Evolutionary conservation across 2,329 filamentous ascomycete species (phyloP).

Genomic region (Curvularia sp.): DNA sequence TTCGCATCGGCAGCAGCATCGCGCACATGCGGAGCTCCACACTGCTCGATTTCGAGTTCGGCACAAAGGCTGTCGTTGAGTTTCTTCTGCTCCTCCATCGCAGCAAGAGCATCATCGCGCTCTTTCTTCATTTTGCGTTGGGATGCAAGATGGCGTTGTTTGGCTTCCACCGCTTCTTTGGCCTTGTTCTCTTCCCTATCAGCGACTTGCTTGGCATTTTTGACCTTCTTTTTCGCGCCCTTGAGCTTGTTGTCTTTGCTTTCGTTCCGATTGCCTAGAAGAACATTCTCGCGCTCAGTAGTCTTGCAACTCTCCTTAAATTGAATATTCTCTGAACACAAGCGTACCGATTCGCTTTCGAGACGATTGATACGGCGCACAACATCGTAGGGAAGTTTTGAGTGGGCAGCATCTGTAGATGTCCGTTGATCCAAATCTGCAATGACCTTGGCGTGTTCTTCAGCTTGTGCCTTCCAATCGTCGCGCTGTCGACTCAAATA

Average conservation of each 20-base stretch:
- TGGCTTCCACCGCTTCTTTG: slow-evolving; percentile 23
- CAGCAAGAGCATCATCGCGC: slow-evolving; percentile 23
- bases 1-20: slow-evolving; percentile 16
- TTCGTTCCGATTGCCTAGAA: slow-evolving; percentile 16
- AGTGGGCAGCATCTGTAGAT: background rate
- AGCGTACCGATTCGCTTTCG: slow-evolving; percentile 18
- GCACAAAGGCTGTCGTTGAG: slow-evolving; percentile 19
- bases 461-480: slow-evolving; percentile 8
- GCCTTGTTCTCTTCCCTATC: slow-evolving; percentile 28
- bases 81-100: slow-evolving; percentile 19
- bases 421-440: slow-evolving; percentile 11
- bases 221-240: slow-evolving; percentile 28
- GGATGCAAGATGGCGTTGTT: slow-evolving; percentile 18
- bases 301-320: slow-evolving; percentile 18
- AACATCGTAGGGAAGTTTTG: slow-evolving; percentile 9
- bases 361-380: slow-evolving; percentile 20
- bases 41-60: slow-evolving; percentile 23
- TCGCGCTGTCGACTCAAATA: slow-evolving; percentile 14
- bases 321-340: slow-evolving; percentile 17
- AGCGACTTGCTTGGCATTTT: slow-evolving; percentile 26
- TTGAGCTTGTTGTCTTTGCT: slow-evolving; percentile 24
- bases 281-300: slow-evolving; percentile 16
- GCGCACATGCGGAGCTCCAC: slow-evolving; percentile 24
- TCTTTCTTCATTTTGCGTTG: slow-evolving; percentile 28
- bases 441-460: slow-evolving; percentile 7